Evolutionary conservation across 164 flowering plant species (phyloP).

Genomic region (Euptelea pleiosperma): DNA sequence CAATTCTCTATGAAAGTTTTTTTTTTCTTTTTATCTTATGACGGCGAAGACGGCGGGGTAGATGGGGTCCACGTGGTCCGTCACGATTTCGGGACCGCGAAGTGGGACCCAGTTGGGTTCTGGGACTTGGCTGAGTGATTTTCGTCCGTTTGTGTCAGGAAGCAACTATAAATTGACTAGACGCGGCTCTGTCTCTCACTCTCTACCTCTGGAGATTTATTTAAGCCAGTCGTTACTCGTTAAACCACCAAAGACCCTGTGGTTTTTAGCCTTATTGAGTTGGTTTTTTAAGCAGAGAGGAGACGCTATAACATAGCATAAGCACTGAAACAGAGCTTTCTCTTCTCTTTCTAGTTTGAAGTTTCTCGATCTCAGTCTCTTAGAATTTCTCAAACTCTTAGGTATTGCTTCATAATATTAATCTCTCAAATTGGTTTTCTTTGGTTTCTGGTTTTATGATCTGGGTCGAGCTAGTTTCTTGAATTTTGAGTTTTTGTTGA

Average conservation of each 20-base stretch:
- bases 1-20: too few species aligned
- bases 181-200: slow-evolving; percentile 9
- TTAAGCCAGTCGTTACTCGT: not conserved
- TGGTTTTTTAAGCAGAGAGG: not conserved
- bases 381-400: not conserved
- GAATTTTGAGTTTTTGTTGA: not conserved
- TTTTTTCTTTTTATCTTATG: too few species aligned
- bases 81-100: too few species aligned
- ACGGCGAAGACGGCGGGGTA: slow-evolving; percentile 15
- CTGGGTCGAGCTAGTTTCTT: not conserved
- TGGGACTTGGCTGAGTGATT: not conserved
- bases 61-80: slow-evolving; percentile 1
- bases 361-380: not conserved
- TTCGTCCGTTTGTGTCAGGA: slow-evolving; percentile 19
- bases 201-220: not conserved
- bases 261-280: not conserved
- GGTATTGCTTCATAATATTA: not conserved
- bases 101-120: slow-evolving; percentile 13
- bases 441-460: not conserved
- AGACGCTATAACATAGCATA: not conserved
- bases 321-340: not conserved
- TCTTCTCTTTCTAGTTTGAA: not conserved
- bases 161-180: slow-evolving; percentile 23
- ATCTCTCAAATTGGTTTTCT: not conserved
- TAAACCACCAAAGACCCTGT: too few species aligned